phyloP scores from a whole-genome alignment of 768 basidiomycete genomes.

The Amanita muscaria region DNA sequence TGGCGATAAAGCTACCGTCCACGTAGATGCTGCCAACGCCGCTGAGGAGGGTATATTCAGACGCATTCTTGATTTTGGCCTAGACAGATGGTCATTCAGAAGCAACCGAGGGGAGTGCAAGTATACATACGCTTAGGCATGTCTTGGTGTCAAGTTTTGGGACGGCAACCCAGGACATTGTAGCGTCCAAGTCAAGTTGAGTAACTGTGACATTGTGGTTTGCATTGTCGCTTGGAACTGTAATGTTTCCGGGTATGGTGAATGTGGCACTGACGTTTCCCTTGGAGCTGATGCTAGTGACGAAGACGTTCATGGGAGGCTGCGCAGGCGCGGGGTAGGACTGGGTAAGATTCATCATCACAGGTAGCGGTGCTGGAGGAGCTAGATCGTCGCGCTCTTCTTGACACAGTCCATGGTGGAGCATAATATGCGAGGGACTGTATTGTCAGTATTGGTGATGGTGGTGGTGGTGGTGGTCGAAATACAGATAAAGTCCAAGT shows the following conservation, averaged over 20 bases:
- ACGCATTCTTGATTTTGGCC: slow-evolving; percentile 32
- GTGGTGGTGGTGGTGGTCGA: neutral
- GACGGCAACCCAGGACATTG: slow-evolving; percentile 28
- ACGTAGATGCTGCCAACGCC: slow-evolving; percentile 32
- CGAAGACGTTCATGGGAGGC: neutral
- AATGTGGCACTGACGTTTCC: slow-evolving; percentile 26
- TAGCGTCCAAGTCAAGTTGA: slow-evolving; percentile 22
- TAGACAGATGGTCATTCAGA: slow-evolving; percentile 6
- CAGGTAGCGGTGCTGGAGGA: neutral
- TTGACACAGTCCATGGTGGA: too few species aligned
- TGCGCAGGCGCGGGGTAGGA: too few species aligned
- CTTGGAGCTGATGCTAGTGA: slow-evolving; percentile 15
- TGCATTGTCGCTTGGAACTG: slow-evolving; percentile 22
- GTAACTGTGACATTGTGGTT: slow-evolving; percentile 26
- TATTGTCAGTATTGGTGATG: too few species aligned
- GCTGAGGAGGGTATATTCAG: slow-evolving; percentile 27
- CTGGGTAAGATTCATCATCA: too few species aligned
- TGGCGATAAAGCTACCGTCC: slow-evolving; percentile 33
- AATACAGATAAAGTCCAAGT: slow-evolving; percentile 20
- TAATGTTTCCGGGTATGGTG: slow-evolving; percentile 23
- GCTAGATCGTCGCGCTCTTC: too few species aligned
- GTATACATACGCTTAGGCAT: slow-evolving; percentile 24
- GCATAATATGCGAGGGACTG: too few species aligned
- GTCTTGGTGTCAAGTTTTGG: slow-evolving; percentile 27
- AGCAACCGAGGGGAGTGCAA: too few species aligned